Base-by-base conservation (phyloP, 805 yeast species). In the Metschnikowia baotianmanensis region DNA sequence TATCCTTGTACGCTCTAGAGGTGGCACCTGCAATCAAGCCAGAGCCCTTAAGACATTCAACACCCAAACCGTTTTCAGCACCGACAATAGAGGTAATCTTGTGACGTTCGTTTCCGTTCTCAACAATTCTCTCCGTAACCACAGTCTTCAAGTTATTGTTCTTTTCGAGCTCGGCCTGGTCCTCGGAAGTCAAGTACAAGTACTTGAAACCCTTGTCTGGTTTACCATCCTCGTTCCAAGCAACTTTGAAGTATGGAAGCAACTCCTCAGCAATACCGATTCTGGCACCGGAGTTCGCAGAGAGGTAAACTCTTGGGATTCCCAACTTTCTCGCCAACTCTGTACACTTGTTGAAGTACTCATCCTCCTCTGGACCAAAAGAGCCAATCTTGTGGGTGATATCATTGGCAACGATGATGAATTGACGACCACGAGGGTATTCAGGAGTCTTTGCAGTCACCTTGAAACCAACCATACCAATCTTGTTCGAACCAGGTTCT, bases 1-100 rank as follows among this genome's bases (percentile, higher is more conserved):
- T 93, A 61, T 93, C 99, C 64, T 86, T 86, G 79, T 93, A 93
- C 16, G 99, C 99, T 63, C 88, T 83, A 10, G 97, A 86, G 34
- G 99, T 93, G 21, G 96, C 96, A 68, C 99, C 99, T 17, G 99
- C 99, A 70, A 93, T 93, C 59, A 93, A 76, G 71, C 98, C 99
- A 40, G 98, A 91, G 28, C 99, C 99, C 69, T 83, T 82, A 67
- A 93, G 80, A 78, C 96, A 93, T 69, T 93, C 99, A 45, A 93
- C 99, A 73, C 99, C 99, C 47, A 95, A 73, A 38, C 98, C 98
- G 52, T 93, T 96, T 62, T 90, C 96, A 44, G 86, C 80, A 71
- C 98, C 98, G 61, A 93, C 77, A 55, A 93, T 81, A 29, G 95
- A 78, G 46, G 79, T 86, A 60, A 93, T 87, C 55, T 85, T 76